Conservation (phyloP, 306 rosid species). For the Vigna nakashimae region DNA sequence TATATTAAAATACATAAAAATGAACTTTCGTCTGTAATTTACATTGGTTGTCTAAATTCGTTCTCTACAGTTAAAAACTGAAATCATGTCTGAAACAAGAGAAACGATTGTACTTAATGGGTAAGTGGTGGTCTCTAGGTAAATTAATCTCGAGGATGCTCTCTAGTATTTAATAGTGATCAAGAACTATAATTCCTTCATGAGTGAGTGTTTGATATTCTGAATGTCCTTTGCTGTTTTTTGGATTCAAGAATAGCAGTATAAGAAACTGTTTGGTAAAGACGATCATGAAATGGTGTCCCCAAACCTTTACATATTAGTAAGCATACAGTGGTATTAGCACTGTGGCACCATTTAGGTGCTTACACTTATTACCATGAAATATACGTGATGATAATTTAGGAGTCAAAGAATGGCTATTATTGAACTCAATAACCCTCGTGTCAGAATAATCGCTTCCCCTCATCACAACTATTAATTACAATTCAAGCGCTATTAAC, state of each 20-base stretch:
- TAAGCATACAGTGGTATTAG: neutral
- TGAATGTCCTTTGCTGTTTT: neutral
- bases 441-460: slow-evolving; percentile 37
- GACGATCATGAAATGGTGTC: neutral
- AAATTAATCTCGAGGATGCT: neutral
- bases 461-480: slow-evolving; percentile 52
- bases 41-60: too few relatives aligned
- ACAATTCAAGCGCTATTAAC: slow-evolving; percentile 48
- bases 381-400: neutral
- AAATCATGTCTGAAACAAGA: too few relatives aligned
- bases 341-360: neutral
- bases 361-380: neutral
- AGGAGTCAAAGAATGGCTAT: neutral
- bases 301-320: too few relatives aligned
- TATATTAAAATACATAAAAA: too few relatives aligned
- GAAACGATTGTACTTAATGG: too few relatives aligned
- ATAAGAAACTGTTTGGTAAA: neutral
- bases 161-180: neutral
- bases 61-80: too few relatives aligned
- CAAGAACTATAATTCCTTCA: neutral
- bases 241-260: neutral
- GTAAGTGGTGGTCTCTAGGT: too few relatives aligned
- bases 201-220: too few relatives aligned
- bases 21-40: too few relatives aligned
- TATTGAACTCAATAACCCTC: slow-evolving; percentile 19